These are phyloP conservation scores for Sphaerobolus stellatus DNA, from an alignment of 1,284 basidiomycete species.

Conservation along the genomic window DNA sequence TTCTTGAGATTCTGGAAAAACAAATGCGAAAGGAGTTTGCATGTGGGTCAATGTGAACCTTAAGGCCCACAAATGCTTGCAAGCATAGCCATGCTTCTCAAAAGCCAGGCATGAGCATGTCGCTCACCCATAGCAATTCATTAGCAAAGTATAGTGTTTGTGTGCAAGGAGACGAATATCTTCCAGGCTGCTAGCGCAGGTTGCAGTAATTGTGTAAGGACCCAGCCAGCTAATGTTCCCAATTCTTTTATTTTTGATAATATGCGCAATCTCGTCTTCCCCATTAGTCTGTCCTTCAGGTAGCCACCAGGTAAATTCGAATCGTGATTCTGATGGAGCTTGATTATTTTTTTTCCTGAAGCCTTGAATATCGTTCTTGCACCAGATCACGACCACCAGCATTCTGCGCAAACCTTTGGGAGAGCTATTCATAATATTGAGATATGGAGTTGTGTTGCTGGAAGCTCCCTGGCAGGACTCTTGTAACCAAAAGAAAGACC, in stretches of 20 bases:
- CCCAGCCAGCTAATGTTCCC: background rate
- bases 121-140: conserved; percentile 1
- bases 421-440: background rate
- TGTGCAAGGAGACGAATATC: background rate
- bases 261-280: background rate
- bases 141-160: background rate
- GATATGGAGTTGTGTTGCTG: conserved; percentile 1
- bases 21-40: background rate
- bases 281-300: background rate
- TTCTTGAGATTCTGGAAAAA: background rate
- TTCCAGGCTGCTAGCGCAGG: background rate
- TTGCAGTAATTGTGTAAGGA: background rate
- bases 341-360: background rate
- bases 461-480: conserved; percentile 28
- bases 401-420: background rate
- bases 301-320: background rate
- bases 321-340: background rate
- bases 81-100: background rate
- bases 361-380: too few relatives aligned
- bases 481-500: conserved; percentile 23
- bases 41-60: background rate
- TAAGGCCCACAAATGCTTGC: conserved; percentile 6
- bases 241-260: background rate
- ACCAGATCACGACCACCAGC: background rate
- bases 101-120: background rate